Evolutionary conservation across 2,329 filamentous ascomycete species (phyloP).

Genomic region (Arthrobotrys entomopaga): DNA sequence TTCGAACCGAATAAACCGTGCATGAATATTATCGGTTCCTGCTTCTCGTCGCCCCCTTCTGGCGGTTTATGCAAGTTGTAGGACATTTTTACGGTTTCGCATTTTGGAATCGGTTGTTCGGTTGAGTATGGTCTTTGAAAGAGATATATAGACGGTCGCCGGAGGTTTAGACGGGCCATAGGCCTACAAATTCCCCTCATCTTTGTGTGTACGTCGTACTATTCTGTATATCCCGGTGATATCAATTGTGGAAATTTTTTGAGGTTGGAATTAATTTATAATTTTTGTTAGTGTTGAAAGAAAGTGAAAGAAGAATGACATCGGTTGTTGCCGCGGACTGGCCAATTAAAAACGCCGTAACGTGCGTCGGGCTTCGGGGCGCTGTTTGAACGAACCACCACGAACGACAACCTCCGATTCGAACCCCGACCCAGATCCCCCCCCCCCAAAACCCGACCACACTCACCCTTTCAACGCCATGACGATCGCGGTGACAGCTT

Average conservation of each 20-base stretch:
- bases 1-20: conserved; percentile 95
- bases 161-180: conserved; percentile 12
- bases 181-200: conserved; percentile 24
- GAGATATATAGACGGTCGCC: background rate
- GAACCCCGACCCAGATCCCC: background rate
- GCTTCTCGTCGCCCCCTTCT: conserved; percentile 62
- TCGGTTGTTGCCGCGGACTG: background rate
- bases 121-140: conserved; percentile 21
- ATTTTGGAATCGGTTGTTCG: background rate
- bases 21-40: conserved; percentile 82
- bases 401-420: conserved; percentile 41
- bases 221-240: background rate
- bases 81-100: conserved; percentile 63
- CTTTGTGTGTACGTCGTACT: background rate
- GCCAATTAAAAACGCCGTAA: conserved; percentile 26
- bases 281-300: conserved; percentile 44
- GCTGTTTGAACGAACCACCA: background rate
- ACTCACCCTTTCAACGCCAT: conserved; percentile 64
- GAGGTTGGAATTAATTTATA: conserved; percentile 1
- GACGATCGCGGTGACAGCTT: conserved; percentile 92
- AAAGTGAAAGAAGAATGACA: conserved; percentile 9
- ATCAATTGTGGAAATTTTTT: background rate
- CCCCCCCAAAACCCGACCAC: background rate
- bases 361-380: conserved; percentile 9
- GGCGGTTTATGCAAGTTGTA: conserved; percentile 75